Evolutionary conservation across 2,329 filamentous ascomycete genomes (phyloP), one percentile per base, ranked within the genome.

Genomic region (Verticillium isaacii): DNA sequence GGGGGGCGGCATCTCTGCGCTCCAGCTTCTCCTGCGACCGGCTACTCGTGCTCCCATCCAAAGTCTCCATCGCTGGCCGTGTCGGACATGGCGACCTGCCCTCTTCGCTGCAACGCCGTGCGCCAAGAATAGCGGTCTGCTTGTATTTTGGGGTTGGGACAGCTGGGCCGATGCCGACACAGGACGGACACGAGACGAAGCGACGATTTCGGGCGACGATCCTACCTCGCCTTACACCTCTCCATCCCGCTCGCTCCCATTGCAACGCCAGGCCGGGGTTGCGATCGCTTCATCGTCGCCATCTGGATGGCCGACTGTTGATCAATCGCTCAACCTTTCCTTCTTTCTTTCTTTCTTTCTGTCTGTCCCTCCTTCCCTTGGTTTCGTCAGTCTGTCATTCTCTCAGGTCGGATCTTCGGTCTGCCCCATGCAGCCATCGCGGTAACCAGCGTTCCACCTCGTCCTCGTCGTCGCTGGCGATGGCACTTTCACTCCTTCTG

Each of bases 401-500:
- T 39, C 12, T 32, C 15, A 17, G 12, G 32, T 23, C 32, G 29
- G 17, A 17, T 34, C 14, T 19, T 57, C 34, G 19, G 29, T n/a
- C 32, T 14, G 32, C 14, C 15, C 15, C 25, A 41, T 45, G 57
- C 37, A 50, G 57, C 19, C 37, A 37, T n/a, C 57, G 39, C 57
- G 50, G 45, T 23, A n/a, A 23, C n/a, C 9, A 50, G n/a, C 45
- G n/a, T 25, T 7, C 15, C 15, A 3, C 12, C 23, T n/a, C 23
- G 56, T 39, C 19, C 25, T 29, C 37, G 34, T 61, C 56, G 19
- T 64, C 59, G 57, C 60, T 58, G 37, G 52, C 63, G 12, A 57
- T 66, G 64, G 65, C 64, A 55, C 54, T 61, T 12, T 64, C 60
- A 39, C 39, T 66, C 32, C 37, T 66, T 58, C 61, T 62, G n/a